Evolutionary conservation across 2,329 filamentous ascomycete genomes (phyloP).

Genomic region (Fusarium lyarnte): DNA sequence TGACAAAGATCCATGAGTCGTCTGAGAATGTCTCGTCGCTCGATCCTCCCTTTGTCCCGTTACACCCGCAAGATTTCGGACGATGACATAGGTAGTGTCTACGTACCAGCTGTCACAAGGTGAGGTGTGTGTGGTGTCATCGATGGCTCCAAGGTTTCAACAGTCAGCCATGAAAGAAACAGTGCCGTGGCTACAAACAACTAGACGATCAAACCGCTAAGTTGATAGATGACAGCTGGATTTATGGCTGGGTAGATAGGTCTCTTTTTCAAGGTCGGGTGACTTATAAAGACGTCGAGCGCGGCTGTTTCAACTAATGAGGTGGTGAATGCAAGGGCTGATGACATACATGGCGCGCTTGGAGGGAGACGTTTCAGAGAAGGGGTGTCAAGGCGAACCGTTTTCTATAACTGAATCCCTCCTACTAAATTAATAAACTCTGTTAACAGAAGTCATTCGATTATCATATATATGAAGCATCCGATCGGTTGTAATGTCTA

Average conservation of each 20-base stretch:
- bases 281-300: neutral
- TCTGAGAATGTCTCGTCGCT: neutral
- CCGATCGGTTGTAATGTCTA: neutral
- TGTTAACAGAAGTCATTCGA: neutral
- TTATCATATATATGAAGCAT: neutral
- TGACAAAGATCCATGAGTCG: neutral
- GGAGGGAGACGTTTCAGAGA: neutral
- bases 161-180: neutral
- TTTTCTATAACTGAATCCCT: neutral
- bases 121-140: neutral
- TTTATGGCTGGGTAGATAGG: neutral
- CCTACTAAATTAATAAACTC: rapidly evolving
- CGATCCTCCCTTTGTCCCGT: neutral
- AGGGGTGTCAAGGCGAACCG: neutral
- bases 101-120: neutral
- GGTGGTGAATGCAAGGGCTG: constrained; percentile 13
- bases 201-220: neutral
- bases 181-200: neutral
- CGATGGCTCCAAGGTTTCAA: constrained; percentile 21
- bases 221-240: neutral
- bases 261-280: neutral
- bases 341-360: constrained; percentile 22
- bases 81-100: neutral
- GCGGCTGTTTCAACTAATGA: constrained; percentile 21
- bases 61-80: neutral